Percentiles rank a stretch among this genome's conserved stretches.
phyloP scores from a whole-genome alignment of 164 flowering plant species.

The Cinnamomum micranthum region DNA sequence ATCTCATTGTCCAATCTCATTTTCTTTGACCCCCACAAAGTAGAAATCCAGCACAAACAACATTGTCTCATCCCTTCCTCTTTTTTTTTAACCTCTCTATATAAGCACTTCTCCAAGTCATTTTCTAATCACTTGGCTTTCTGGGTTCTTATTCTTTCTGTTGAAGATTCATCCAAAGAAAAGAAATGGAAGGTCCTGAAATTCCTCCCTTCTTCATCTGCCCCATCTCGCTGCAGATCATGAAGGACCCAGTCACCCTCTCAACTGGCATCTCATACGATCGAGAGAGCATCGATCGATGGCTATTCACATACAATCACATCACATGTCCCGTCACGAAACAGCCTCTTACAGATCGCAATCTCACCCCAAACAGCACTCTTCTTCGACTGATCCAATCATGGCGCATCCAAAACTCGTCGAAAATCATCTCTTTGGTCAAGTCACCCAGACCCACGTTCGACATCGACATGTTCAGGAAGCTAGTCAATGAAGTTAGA shows the following conservation, averaged over 20 bases:
- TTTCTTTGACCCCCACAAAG: background rate
- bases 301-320: constrained; percentile 49
- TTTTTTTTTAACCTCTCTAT: no score
- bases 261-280: constrained; percentile 69
- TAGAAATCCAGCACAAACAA: background rate
- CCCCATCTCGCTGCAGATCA: constrained; percentile 67
- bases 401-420: constrained; percentile 43
- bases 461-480: constrained; percentile 5
- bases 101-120: background rate
- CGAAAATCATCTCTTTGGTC: constrained; percentile 1
- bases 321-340: constrained; percentile 56
- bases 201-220: constrained; percentile 59
- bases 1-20: background rate
- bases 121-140: background rate
- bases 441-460: constrained; percentile 33
- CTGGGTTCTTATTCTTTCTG: background rate
- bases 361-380: constrained; percentile 68
- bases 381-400: constrained; percentile 61
- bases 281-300: constrained; percentile 58
- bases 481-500: constrained; percentile 36
- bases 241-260: constrained; percentile 71
- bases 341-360: constrained; percentile 22
- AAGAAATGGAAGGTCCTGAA: constrained; percentile 43
- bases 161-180: background rate
- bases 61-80: background rate